These are phyloP conservation scores for Trypanosoma brucei DNA, from an alignment of 208 protist species.

Conservation along the genomic window DNA sequence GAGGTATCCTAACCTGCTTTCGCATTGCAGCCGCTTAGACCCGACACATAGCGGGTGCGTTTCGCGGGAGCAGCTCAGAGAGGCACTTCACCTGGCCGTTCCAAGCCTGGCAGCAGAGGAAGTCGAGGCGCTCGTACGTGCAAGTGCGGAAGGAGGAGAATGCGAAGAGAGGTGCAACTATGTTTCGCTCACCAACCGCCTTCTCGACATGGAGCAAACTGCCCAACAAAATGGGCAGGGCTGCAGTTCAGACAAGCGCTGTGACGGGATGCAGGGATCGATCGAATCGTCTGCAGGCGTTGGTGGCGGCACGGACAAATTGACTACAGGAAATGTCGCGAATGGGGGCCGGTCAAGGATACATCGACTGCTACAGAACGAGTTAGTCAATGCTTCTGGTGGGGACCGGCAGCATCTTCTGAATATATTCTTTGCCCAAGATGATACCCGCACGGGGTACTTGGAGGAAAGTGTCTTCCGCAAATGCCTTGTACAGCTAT, in stretches of 20 bases:
- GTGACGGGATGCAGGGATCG: neutral
- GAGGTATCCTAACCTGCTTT: slow-evolving; percentile 19
- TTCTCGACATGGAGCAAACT: slow-evolving; percentile 22
- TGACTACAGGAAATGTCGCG: slow-evolving; percentile 10
- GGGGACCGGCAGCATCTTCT: slow-evolving; percentile 31
- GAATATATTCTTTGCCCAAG: slow-evolving; percentile 31
- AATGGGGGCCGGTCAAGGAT: slow-evolving; percentile 15
- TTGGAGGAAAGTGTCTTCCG: slow-evolving; percentile 34
- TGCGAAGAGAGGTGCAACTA: slow-evolving; percentile 10
- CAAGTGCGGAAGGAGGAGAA: neutral
- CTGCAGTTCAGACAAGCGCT: neutral
- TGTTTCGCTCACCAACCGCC: slow-evolving; percentile 19
- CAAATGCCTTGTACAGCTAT: slow-evolving; percentile 31
- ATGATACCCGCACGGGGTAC: slow-evolving; percentile 33
- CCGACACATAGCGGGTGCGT: slow-evolving; percentile 18
- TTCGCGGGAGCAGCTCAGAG: slow-evolving; percentile 13
- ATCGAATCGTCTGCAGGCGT: neutral
- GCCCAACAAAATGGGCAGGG: slow-evolving; percentile 1
- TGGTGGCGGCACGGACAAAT: neutral
- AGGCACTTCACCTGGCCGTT: slow-evolving; percentile 16
- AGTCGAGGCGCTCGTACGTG: slow-evolving; percentile 19
- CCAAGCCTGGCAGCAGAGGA: slow-evolving; percentile 21
- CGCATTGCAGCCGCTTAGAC: slow-evolving; percentile 27
- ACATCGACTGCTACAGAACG: slow-evolving; percentile 24
- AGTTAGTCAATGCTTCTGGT: slow-evolving; percentile 26